Conservation (phyloP, 2,329 filamentous ascomycete species). For the Hymenoscyphus linearis region DNA sequence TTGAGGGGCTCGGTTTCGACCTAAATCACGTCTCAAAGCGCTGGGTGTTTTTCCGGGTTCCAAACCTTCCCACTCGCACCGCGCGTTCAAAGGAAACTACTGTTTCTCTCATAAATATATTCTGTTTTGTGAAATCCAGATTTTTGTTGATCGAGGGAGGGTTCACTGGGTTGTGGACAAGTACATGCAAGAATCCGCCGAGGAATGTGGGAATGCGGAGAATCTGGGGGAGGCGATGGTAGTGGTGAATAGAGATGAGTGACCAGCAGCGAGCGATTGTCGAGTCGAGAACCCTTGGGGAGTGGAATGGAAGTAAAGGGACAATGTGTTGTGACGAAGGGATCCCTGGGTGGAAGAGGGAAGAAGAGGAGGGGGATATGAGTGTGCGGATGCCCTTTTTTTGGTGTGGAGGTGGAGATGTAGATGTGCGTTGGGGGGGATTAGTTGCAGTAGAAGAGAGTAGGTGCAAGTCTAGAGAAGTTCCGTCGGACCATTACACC, state of each 20-base stretch:
- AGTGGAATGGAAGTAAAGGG: background rate
- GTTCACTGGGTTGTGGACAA: background rate
- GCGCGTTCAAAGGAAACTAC: slow-evolving; percentile 10
- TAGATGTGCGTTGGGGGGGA: background rate
- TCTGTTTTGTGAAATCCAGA: background rate
- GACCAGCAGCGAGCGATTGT: background rate
- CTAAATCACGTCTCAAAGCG: background rate
- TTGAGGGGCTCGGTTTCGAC: slow-evolving; percentile 2
- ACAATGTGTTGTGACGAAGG: no score
- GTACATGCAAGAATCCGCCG: background rate
- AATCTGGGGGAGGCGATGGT: background rate
- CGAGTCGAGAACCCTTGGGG: background rate
- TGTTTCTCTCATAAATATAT: slow-evolving; percentile 21
- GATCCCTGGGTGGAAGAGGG: background rate
- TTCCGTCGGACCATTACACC: no score
- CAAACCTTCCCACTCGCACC: slow-evolving; percentile 17
- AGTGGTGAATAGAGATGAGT: background rate
- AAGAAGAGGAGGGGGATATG: background rate
- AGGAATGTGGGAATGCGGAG: background rate
- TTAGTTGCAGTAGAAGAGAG: background rate
- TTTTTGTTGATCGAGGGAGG: background rate
- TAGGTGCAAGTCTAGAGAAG: background rate
- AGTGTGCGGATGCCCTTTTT: background rate
- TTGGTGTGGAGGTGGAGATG: background rate
- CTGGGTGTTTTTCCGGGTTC: slow-evolving; percentile 1